Conservation (phyloP, 306 rosid genomes). For the Fagus sylvatica region DNA sequence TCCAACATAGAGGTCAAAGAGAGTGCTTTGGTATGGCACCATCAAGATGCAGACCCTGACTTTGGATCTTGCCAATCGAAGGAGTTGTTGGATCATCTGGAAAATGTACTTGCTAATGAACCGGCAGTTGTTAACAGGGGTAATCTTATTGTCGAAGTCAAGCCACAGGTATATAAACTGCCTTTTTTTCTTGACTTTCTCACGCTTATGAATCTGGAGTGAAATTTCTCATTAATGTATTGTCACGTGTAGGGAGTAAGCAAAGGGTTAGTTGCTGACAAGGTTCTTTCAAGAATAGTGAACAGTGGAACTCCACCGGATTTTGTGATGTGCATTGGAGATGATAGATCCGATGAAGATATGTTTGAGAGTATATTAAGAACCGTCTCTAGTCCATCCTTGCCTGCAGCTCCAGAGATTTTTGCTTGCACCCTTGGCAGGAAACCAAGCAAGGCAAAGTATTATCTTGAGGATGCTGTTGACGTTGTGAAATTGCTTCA, state of each 20-base stretch:
- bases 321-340: constrained; percentile 84
- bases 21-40: constrained; percentile 90
- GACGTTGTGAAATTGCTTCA: constrained; percentile 71
- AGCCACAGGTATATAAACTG: constrained; percentile 65
- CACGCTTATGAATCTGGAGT: constrained; percentile 14
- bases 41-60: constrained; percentile 87
- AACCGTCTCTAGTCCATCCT: constrained; percentile 46
- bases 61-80: constrained; percentile 90
- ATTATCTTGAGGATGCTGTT: constrained; percentile 63
- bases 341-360: constrained; percentile 85
- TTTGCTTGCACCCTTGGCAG: constrained; percentile 83
- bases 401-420: constrained; percentile 60
- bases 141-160: constrained; percentile 81
- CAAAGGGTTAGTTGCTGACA: constrained; percentile 74
- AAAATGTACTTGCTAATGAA: constrained; percentile 73
- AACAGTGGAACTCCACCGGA: constrained; percentile 56
- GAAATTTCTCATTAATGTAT: not conserved
- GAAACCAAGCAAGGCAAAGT: constrained; percentile 90
- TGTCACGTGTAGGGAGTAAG: constrained; percentile 64
- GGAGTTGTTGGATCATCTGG: constrained; percentile 74
- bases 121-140: constrained; percentile 75
- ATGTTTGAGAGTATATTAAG: constrained; percentile 81
- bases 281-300: constrained; percentile 59
- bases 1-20: constrained; percentile 74
- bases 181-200: constrained; percentile 1